These are phyloP conservation scores for Kuraishia molischiana DNA, from an alignment of 805 yeast species.

Conservation along the genomic window DNA sequence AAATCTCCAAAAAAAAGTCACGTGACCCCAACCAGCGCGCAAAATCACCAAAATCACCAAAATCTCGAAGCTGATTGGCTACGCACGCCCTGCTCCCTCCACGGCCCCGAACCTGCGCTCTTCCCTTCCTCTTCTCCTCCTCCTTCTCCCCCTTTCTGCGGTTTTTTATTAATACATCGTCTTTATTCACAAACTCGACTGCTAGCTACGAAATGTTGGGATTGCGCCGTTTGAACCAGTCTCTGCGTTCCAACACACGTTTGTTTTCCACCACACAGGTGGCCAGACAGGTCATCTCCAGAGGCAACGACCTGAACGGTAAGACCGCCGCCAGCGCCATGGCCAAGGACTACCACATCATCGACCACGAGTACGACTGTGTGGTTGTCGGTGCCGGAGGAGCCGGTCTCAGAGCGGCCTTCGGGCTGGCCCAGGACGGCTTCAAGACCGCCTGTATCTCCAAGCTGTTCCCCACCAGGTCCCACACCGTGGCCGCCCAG, in stretches of 20 bases:
- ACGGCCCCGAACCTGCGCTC: neutral
- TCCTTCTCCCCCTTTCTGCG: neutral
- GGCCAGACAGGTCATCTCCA: conserved; percentile 21
- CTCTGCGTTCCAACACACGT: conserved; percentile 6
- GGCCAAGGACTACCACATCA: conserved; percentile 73
- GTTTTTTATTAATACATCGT: conserved; percentile 1
- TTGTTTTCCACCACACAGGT: conserved; percentile 18
- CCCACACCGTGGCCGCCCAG: conserved; percentile 98
- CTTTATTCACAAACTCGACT: conserved; percentile 3
- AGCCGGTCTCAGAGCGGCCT: conserved; percentile 98
- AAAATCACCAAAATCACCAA: no score
- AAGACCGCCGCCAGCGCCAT: conserved; percentile 44
- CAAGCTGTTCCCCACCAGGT: conserved; percentile 94
- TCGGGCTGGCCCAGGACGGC: conserved; percentile 95
- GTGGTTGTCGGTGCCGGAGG: conserved; percentile 99
- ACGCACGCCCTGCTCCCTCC: conserved; percentile 1
- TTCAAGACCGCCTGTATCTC: conserved; percentile 96
- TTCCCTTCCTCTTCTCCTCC: neutral
- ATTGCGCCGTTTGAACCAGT: conserved; percentile 12
- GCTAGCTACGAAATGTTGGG: no score
- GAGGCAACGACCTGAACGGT: conserved; percentile 32
- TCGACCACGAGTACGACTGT: conserved; percentile 98
- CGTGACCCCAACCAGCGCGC: no score
- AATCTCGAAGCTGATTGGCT: no score
- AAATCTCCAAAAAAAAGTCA: no score